These are phyloP conservation scores for Vararia minispora DNA, from an alignment of 768 basidiomycete species.

Conservation along the genomic window DNA sequence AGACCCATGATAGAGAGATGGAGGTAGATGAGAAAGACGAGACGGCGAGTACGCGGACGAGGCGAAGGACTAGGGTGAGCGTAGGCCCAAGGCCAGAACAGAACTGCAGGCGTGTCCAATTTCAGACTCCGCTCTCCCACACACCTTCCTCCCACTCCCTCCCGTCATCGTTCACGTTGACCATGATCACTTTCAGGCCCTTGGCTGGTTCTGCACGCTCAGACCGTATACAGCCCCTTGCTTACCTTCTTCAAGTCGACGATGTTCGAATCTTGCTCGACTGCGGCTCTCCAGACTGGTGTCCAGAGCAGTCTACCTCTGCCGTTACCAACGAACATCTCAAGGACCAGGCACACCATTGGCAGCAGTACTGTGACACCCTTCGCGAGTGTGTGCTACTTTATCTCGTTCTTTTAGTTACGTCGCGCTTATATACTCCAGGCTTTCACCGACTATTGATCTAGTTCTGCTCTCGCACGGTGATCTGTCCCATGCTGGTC, in stretches of 20 bases:
- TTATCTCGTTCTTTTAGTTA: neutral
- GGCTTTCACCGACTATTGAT: constrained; percentile 71
- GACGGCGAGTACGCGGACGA: no score
- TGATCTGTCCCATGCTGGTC: constrained; percentile 76
- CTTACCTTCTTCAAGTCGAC: constrained; percentile 89
- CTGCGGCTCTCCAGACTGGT: constrained; percentile 87
- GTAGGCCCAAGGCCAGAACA: no score
- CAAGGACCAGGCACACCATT: constrained; percentile 28
- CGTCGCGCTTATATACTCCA: constrained; percentile 19
- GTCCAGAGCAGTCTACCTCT: constrained; percentile 37
- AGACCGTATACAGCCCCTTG: constrained; percentile 49
- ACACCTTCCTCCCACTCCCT: no score
- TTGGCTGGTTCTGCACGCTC: constrained; percentile 76
- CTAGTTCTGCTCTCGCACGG: constrained; percentile 93
- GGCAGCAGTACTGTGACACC: constrained; percentile 56
- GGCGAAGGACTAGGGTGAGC: no score
- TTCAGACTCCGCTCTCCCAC: no score
- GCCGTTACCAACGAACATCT: constrained; percentile 19
- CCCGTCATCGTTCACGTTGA: no score
- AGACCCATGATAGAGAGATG: constrained; percentile 55
- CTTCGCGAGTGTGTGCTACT: constrained; percentile 50
- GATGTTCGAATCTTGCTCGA: constrained; percentile 90
- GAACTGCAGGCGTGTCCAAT: no score
- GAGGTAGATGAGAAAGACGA: constrained; percentile 8
- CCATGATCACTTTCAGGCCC: constrained; percentile 97